Base-by-base conservation (phyloP, 139 green algal species). In the Marvania coccoides region DNA sequence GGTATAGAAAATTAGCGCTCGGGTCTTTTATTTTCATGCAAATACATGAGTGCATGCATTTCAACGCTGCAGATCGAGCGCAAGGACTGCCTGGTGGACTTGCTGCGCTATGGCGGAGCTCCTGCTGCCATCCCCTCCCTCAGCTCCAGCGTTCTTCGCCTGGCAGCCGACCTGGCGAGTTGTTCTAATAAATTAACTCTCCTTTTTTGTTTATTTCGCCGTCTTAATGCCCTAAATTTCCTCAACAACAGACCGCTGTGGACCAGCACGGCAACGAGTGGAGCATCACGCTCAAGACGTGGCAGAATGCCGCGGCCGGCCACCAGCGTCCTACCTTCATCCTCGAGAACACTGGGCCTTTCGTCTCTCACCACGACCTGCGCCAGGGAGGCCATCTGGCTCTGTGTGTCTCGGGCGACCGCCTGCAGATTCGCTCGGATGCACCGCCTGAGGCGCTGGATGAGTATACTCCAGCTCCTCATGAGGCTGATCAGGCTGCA, bases 301-400 rank as follows among this genome's bases (percentile, higher is more conserved):
- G 68, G 68, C 58, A 67, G 34, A 75, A 75, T 10, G 47, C 62
- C 10, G 68, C 68, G 15, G 46, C 34, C 23, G 68, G 68, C 26
- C 46, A 75, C 56, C 46, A 63, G 26, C 46, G 47, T 8, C 68
- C 68, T 29, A 75, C 68, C 1, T 75, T 69, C 55, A 37, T 75
- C 14, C 47, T 75, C 33, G 68, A 75, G n/a, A 70, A 70, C 45
- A 75, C 68, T 63, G 24, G 5, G 47, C 23, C 29, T 30, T 38
- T 57, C 30, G 36, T 45, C 15, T 23, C 7, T 15, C 15, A 23
- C 10, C 55, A 47, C 55, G 15, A 15, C 8, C 13, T 26, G 30
- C 15, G 30, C 35, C 55, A 15, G 6, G 7, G 12, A n/a, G 19
- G 13, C 55, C 15, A 7, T n/a, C 10, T 63, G 35, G 55, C 19